These are phyloP conservation scores for Solanum stenotomum DNA, from an alignment of 257 asterid species.

Conservation along the genomic window DNA sequence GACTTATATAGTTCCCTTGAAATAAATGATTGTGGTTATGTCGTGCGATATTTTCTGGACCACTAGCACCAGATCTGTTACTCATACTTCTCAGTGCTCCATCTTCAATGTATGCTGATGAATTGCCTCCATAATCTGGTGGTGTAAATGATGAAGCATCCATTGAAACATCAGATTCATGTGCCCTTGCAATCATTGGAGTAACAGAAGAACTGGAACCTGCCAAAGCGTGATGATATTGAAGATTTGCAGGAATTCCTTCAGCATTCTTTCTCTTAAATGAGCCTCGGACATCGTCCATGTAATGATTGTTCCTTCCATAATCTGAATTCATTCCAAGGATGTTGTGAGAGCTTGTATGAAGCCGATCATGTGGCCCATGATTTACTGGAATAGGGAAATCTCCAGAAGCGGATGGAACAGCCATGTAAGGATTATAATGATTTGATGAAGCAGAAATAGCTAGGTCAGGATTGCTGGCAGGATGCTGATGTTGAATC, in stretches of 20 bases:
- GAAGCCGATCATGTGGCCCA: conserved; percentile 37
- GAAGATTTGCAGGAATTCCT: conserved; percentile 31
- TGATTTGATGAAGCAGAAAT: conserved; percentile 44
- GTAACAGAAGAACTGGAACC: conserved; percentile 63
- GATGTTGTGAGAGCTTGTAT: conserved; percentile 19
- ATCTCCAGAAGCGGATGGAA: conserved; percentile 48
- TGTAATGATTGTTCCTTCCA: conserved; percentile 30
- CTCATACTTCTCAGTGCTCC: conserved; percentile 32
- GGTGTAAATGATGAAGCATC: conserved; percentile 24
- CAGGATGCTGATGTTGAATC: conserved; percentile 44
- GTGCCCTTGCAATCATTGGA: conserved; percentile 21
- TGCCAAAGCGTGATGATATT: conserved; percentile 27
- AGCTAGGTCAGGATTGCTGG: conserved; percentile 28
- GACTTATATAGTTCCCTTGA: conserved; percentile 54
- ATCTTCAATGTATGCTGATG: conserved; percentile 16
- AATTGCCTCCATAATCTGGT: conserved; percentile 26
- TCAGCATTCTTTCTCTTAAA: conserved; percentile 64
- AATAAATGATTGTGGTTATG: conserved; percentile 31
- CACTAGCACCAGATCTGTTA: conserved; percentile 31
- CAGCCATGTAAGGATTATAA: conserved; percentile 52
- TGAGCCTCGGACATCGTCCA: conserved; percentile 38
- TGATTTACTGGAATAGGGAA: conserved; percentile 51
- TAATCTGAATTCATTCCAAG: conserved; percentile 28
- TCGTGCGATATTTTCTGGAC: conserved; percentile 33
- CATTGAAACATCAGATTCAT: conserved; percentile 29